These are phyloP conservation scores for Neurospora hispaniola DNA, from an alignment of 495 filamentous ascomycete genomes.

Conservation along the genomic window DNA sequence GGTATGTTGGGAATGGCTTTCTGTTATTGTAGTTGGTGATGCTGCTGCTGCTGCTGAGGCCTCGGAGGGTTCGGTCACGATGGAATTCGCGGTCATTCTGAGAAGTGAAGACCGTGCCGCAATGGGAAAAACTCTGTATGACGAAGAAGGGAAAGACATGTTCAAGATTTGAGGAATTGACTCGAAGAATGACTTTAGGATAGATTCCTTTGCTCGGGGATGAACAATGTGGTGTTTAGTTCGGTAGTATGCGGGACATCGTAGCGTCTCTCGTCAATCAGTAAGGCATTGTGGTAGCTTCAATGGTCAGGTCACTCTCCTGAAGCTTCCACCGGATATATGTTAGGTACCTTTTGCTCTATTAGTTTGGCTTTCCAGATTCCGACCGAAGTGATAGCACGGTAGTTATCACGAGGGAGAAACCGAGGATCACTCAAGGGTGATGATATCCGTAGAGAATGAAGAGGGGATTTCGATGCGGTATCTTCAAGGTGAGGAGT, in stretches of 20 bases:
- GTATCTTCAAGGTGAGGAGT: background rate
- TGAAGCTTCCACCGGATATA: background rate
- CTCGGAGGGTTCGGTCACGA: background rate
- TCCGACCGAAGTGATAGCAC: background rate
- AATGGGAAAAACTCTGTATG: background rate
- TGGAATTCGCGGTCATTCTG: background rate
- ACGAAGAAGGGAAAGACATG: background rate
- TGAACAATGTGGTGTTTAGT: too few relatives aligned
- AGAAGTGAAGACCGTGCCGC: background rate
- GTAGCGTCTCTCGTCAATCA: background rate
- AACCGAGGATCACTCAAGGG: background rate
- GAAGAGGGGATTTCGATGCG: background rate
- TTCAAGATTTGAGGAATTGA: background rate
- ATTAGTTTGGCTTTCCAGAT: too few relatives aligned
- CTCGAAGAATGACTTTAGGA: too few relatives aligned
- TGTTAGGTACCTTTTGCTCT: background rate
- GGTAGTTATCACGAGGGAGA: background rate
- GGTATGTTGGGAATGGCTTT: background rate
- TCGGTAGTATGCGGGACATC: too few relatives aligned
- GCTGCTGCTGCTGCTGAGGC: background rate
- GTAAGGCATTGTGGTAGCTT: background rate
- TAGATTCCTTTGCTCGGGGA: too few relatives aligned
- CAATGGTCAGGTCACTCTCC: background rate
- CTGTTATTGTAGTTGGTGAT: background rate
- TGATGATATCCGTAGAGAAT: background rate